These are phyloP conservation scores for Vitis rotundifolia DNA, from an alignment of 164 flowering plant species.

Conservation along the genomic window DNA sequence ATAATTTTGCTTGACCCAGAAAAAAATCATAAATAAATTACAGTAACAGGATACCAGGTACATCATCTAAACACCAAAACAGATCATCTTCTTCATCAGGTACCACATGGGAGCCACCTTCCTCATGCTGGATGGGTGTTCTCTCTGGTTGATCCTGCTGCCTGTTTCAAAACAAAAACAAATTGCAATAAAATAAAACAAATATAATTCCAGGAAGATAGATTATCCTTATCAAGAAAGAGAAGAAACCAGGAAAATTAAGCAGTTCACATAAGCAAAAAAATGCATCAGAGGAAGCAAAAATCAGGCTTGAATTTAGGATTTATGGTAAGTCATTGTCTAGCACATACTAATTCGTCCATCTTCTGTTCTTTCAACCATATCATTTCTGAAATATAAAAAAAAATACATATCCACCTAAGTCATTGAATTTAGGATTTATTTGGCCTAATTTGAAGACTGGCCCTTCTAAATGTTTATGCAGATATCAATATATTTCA, in stretches of 20 bases:
- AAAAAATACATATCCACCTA: too few species aligned
- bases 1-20: background rate
- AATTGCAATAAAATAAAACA: background rate
- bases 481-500: too few species aligned
- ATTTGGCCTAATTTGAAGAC: too few species aligned
- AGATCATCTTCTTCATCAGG: conserved; percentile 59
- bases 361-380: too few species aligned
- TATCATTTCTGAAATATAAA: too few species aligned
- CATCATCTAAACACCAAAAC: conserved; percentile 75
- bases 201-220: background rate
- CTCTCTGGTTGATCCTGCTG: conserved; percentile 54
- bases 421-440: too few species aligned
- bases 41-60: conserved; percentile 54
- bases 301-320: background rate
- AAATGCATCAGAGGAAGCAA: background rate
- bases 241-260: background rate
- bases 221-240: background rate
- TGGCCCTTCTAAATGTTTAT: too few species aligned
- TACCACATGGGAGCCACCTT: conserved; percentile 29
- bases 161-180: conserved; percentile 28
- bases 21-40: background rate
- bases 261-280: background rate
- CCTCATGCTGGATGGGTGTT: conserved; percentile 36
- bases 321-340: background rate
- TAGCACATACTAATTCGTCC: too few species aligned